Percentiles rank a stretch among this genome's conserved stretches.
Evolutionary conservation across 2,329 filamentous ascomycete species (phyloP).

Genomic region (Fusarium subtropicale): DNA sequence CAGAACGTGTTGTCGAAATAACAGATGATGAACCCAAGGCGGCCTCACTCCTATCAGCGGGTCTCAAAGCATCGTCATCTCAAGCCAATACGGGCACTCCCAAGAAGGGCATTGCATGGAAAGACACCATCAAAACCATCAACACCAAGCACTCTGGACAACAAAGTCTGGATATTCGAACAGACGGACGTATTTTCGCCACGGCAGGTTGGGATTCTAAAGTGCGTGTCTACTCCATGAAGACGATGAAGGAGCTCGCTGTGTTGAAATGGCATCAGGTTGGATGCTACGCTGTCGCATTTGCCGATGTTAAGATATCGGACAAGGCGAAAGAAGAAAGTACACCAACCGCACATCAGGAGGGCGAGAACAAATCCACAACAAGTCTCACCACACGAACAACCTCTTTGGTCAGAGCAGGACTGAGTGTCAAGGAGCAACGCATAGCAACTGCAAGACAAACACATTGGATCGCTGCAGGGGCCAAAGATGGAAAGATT

Average conservation of each 20-base stretch:
- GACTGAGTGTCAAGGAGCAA: constrained; percentile 67
- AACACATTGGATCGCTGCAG: constrained; percentile 90
- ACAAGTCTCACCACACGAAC: neutral
- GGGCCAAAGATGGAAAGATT: constrained; percentile 94
- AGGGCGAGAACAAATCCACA: neutral
- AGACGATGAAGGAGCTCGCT: constrained; percentile 86
- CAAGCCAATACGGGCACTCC: constrained; percentile 9
- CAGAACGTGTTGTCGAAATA: constrained; percentile 46
- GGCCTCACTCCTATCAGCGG: constrained; percentile 45
- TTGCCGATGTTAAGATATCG: constrained; percentile 62
- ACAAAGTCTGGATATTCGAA: constrained; percentile 80
- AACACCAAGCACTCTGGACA: constrained; percentile 93
- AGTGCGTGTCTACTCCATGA: constrained; percentile 82
- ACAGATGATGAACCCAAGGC: constrained; percentile 29
- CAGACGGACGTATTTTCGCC: constrained; percentile 84
- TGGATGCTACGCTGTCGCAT: constrained; percentile 84
- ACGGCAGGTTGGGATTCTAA: constrained; percentile 94
- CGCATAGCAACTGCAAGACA: constrained; percentile 72
- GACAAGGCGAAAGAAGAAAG: constrained; percentile 1
- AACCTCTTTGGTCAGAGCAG: constrained; percentile 12
- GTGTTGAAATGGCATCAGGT: constrained; percentile 95
- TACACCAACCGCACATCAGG: neutral
- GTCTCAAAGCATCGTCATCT: constrained; percentile 20
- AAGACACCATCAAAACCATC: constrained; percentile 67
- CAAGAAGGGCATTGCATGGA: constrained; percentile 48